Percentiles rank a stretch among this genome's conserved stretches.
phyloP scores from a whole-genome alignment of 2,329 filamentous ascomycete species.

The Mollisia scopiformis region DNA sequence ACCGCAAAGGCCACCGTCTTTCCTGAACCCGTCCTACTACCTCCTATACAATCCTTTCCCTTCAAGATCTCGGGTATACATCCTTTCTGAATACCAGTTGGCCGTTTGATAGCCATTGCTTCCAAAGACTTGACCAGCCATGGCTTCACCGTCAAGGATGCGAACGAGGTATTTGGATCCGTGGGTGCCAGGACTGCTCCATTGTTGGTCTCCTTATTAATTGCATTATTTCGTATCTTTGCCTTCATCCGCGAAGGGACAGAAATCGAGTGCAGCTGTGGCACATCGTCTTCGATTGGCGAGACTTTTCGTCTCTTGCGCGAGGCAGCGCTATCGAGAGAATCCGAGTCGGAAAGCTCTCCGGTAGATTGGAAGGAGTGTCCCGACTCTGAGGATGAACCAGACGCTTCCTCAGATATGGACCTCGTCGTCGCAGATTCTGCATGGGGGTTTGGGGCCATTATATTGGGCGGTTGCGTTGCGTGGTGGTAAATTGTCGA shows the following conservation, averaged over 20 bases:
- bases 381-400: slow-evolving; percentile 16
- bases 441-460: slow-evolving; percentile 19
- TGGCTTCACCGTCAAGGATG: slow-evolving; percentile 72
- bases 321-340: slow-evolving; percentile 34
- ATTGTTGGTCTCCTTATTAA: slow-evolving; percentile 9
- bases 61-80: slow-evolving; percentile 93
- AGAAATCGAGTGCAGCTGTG: slow-evolving; percentile 20
- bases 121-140: slow-evolving; percentile 86
- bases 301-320: slow-evolving; percentile 36
- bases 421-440: slow-evolving; percentile 7
- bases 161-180: slow-evolving; percentile 67
- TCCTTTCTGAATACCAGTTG: slow-evolving; percentile 89
- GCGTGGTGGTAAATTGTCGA: background rate
- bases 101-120: slow-evolving; percentile 79
- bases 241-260: slow-evolving; percentile 35
- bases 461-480: slow-evolving; percentile 1
- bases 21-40: slow-evolving; percentile 91
- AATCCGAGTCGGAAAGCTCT: slow-evolving; percentile 26
- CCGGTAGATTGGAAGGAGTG: slow-evolving; percentile 15
- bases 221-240: slow-evolving; percentile 7
- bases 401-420: slow-evolving; percentile 12
- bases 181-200: slow-evolving; percentile 51
- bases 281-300: slow-evolving; percentile 22
- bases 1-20: slow-evolving; percentile 97
- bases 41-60: slow-evolving; percentile 92